Evolutionary conservation across 2,329 filamentous ascomycete genomes (phyloP), one percentile per base, ranked within the genome.

Genomic region (Coniochaeta sp.): DNA sequence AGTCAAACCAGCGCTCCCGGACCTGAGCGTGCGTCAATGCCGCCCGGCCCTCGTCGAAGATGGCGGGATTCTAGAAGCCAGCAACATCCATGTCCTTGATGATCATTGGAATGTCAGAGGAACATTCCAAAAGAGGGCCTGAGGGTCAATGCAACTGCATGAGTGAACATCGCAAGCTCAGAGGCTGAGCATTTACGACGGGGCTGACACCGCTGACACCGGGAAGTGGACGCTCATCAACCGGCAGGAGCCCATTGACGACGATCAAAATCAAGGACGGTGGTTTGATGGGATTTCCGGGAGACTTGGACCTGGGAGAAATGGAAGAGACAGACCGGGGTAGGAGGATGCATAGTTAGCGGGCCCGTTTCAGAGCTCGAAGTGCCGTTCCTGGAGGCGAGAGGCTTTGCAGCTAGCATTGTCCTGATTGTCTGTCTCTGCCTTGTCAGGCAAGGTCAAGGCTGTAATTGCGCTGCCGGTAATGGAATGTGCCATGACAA

Each of bases 101-200:
- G 47, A 50, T 10, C 52, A 49, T 52, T 50, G 35, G 52, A 53
- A 52, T 45, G 52, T 49, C 52, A 47, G 50, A 42, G 40, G 50
- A 54, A 52, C 32, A 42, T 38, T 50, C 40, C 42, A n/a, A 18
- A 28, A n/a, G n/a, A n/a, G n/a, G n/a, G n/a, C n/a, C n/a, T n/a
- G 31, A 48, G 24, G 40, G 40, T 51, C 50, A 45, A 40, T 51
- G 50, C 50, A 42, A 42, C 38, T 40, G 38, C 38, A 42, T 42
- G 38, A 42, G 38, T 26, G 38, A 42, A 26, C 38, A 42, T 42
- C 3, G 38, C 38, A 13, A 24, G 12, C 9, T 42, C 10, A 42
- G 20, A 42, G 20, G 38, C 9, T 42, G 38, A n/a, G 22, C 20
- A 14, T 14, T 42, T 6, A 30, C 12, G 27, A 12, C 27, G 6